phyloP scores from a whole-genome alignment of 2,329 filamentous ascomycete genomes.

The Macroventuria anomochaeta region DNA sequence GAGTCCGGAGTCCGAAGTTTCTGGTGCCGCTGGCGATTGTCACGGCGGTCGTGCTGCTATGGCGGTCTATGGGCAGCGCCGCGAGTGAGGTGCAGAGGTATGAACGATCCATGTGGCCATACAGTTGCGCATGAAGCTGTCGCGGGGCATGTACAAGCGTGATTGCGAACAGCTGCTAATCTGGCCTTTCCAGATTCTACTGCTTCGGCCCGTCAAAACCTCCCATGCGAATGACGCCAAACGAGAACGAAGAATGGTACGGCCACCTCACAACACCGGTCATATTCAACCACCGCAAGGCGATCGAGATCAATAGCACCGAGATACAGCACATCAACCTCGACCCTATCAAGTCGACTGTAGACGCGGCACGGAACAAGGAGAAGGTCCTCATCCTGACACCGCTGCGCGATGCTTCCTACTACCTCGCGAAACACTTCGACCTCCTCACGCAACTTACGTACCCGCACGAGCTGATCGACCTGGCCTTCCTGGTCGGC shows the following conservation, averaged over 20 bases:
- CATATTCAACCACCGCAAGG: conserved; percentile 92
- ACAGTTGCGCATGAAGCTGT: not conserved
- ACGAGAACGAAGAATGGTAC: conserved; percentile 90
- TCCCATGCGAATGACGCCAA: conserved; percentile 93
- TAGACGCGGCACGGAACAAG: conserved; percentile 77
- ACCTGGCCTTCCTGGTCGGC: conserved; percentile 91
- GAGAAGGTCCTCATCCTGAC: conserved; percentile 92
- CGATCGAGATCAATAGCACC: conserved; percentile 81
- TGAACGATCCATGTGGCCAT: conserved; percentile 26
- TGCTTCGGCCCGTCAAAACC: conserved; percentile 95
- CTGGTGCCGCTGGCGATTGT: conserved; percentile 74
- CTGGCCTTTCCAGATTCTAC: conserved; percentile 74
- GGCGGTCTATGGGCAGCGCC: conserved; percentile 81
- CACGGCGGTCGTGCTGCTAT: conserved; percentile 79
- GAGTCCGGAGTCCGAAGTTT: conserved; percentile 79
- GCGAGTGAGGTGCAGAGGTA: conserved; percentile 92
- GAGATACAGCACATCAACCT: conserved; percentile 83
- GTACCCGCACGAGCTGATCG: conserved; percentile 94
- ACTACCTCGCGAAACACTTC: conserved; percentile 86
- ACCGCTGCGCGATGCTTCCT: conserved; percentile 86
- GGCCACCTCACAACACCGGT: conserved; percentile 90
- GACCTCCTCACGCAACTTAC: conserved; percentile 87
- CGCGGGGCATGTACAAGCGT: conserved; percentile 3
- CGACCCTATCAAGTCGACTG: conserved; percentile 82
- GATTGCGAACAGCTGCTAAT: conserved; percentile 26